These are phyloP conservation scores for Yarrowia deformans DNA, from an alignment of 805 yeast genomes.

Conservation along the genomic window DNA sequence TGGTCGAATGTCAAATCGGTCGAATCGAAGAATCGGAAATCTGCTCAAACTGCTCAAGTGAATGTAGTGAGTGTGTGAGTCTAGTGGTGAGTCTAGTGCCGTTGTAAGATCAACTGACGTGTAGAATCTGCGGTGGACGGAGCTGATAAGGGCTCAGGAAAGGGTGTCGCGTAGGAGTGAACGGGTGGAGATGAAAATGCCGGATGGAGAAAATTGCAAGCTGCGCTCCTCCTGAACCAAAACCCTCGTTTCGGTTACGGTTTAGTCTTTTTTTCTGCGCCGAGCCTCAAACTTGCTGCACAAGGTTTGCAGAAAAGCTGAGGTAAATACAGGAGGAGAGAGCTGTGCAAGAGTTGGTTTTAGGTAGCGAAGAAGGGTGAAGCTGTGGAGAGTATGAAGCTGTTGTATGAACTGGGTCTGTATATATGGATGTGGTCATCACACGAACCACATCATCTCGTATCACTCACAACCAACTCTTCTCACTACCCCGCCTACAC, in stretches of 20 bases:
- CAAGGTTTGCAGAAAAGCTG: neutral
- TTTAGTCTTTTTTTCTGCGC: constrained; percentile 7
- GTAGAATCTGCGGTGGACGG: neutral
- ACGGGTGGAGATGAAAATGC: neutral
- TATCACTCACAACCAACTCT: no score
- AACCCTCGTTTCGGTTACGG: neutral
- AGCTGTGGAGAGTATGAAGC: no score
- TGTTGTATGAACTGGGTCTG: no score
- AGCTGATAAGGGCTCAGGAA: no score
- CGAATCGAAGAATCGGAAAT: no score
- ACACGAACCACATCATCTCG: no score
- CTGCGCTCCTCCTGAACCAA: constrained; percentile 2
- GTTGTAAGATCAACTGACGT: neutral
- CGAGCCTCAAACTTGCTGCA: constrained; percentile 3
- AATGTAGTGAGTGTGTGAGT: neutral
- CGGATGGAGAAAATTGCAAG: constrained; percentile 8
- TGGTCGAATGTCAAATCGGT: no score
- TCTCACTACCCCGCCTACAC: no score
- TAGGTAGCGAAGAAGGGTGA: neutral
- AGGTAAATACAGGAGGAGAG: neutral
- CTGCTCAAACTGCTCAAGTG: neutral
- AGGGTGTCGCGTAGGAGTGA: neutral
- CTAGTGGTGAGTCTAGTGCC: no score
- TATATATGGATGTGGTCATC: no score
- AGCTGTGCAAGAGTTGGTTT: no score